Evolutionary conservation across 2,329 filamentous ascomycete species (phyloP).

Genomic region (Elsinoe perseae): DNA sequence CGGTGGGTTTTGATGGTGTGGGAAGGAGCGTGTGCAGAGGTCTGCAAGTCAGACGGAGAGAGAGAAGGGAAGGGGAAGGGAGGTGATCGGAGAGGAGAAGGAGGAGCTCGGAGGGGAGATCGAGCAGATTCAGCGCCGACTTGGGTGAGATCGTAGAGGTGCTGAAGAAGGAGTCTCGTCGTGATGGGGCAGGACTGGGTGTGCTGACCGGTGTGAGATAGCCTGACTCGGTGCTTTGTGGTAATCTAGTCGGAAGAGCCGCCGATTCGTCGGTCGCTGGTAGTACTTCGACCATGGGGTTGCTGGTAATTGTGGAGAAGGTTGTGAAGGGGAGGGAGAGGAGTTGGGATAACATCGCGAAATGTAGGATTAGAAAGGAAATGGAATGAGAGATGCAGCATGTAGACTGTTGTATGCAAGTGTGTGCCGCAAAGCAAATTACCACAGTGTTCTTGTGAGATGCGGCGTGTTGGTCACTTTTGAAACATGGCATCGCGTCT

Average conservation of each 20-base stretch:
- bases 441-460: not conserved
- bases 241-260: not conserved
- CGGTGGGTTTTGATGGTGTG: not conserved
- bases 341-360: not conserved
- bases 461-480: not conserved
- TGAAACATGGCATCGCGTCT: not conserved
- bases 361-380: not conserved
- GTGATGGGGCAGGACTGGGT: not conserved
- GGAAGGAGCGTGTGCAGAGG: slow-evolving; percentile 13
- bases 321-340: not conserved
- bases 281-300: not conserved
- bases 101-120: slow-evolving; percentile 17
- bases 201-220: not conserved
- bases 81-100: slow-evolving; percentile 16
- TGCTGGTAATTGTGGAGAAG: not conserved
- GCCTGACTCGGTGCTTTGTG: not conserved
- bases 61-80: slow-evolving; percentile 8
- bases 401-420: not conserved
- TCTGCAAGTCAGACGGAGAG: slow-evolving; percentile 16
- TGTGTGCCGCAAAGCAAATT: not conserved
- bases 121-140: not conserved
- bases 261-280: not conserved
- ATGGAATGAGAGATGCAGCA: not conserved
- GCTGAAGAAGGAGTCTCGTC: not conserved
- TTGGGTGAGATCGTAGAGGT: not conserved